Evolutionary conservation across 2,329 filamentous ascomycete species (phyloP).

Genomic region (Calonectria hawksworthii): DNA sequence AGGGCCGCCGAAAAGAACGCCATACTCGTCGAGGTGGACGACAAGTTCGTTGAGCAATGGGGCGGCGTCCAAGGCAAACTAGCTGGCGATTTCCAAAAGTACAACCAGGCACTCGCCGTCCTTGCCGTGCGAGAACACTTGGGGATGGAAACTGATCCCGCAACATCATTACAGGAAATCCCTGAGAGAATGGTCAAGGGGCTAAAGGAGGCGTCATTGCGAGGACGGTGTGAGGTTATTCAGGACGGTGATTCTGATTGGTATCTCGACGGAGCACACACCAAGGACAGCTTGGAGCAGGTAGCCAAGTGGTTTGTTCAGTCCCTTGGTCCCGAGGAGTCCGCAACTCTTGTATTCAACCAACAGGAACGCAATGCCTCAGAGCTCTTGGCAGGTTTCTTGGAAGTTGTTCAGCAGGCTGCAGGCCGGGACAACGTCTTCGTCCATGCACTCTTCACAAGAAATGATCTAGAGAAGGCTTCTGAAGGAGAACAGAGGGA

Average conservation of each 20-base stretch:
- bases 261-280: constrained; percentile 92
- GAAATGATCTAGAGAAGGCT: constrained; percentile 68
- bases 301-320: constrained; percentile 83
- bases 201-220: constrained; percentile 75
- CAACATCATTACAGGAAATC: constrained; percentile 42
- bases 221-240: constrained; percentile 83
- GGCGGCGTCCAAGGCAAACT: constrained; percentile 58
- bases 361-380: constrained; percentile 87
- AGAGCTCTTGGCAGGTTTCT: constrained; percentile 73
- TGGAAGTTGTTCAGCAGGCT: constrained; percentile 65
- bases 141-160: constrained; percentile 41
- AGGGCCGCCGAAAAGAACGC: constrained; percentile 71
- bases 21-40: constrained; percentile 58
- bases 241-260: constrained; percentile 70
- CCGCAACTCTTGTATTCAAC: constrained; percentile 84
- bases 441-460: constrained; percentile 82
- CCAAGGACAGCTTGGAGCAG: constrained; percentile 83
- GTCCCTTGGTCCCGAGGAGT: constrained; percentile 51
- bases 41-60: constrained; percentile 56
- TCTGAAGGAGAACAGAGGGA: constrained; percentile 57
- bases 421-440: constrained; percentile 65
- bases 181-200: constrained; percentile 70
- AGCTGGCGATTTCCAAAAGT: constrained; percentile 67
- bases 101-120: constrained; percentile 71
- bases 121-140: constrained; percentile 72